These are phyloP conservation scores for Alloteropsis angusta DNA, from an alignment of 202 grass and related monocot genomes.

Conservation along the genomic window DNA sequence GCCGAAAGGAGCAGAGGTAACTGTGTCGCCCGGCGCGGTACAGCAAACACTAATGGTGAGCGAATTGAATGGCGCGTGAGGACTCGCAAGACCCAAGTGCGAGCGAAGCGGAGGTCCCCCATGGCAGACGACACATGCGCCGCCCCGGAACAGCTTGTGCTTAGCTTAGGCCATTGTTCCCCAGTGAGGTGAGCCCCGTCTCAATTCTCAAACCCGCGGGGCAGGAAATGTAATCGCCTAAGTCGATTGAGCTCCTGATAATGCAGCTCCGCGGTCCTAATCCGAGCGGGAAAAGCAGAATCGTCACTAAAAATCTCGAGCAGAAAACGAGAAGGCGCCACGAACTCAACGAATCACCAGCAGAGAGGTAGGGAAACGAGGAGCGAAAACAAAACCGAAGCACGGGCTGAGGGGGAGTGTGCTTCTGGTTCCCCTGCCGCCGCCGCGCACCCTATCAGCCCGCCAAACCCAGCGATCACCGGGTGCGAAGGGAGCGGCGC, in stretches of 20 bases:
- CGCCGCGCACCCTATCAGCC: not conserved
- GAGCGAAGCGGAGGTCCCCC: slow-evolving; percentile 6
- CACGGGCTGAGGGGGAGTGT: not conserved
- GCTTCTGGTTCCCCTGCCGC: not conserved
- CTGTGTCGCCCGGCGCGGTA: not conserved
- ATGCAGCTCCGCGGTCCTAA: not conserved
- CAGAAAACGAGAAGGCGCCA: not conserved
- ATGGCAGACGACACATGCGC: not conserved
- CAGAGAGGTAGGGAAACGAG: not conserved
- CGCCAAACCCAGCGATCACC: slow-evolving; percentile 3
- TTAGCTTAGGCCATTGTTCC: not conserved
- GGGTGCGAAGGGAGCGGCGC: not conserved
- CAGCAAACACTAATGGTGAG: slow-evolving; percentile 18
- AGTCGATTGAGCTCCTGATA: not conserved
- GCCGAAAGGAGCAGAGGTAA: not conserved
- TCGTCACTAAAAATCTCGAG: not conserved
- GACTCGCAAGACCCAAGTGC: not conserved
- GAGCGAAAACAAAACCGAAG: not conserved
- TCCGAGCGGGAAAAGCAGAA: not conserved
- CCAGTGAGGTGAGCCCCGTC: not conserved
- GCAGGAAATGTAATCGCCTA: not conserved
- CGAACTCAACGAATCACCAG: not conserved
- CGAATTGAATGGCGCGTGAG: slow-evolving; percentile 35
- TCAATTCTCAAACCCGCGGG: not conserved
- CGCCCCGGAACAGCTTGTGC: not conserved